These are phyloP conservation scores for Trichoderma simmonsii DNA, from an alignment of 2,329 filamentous ascomycete species.

Conservation along the genomic window DNA sequence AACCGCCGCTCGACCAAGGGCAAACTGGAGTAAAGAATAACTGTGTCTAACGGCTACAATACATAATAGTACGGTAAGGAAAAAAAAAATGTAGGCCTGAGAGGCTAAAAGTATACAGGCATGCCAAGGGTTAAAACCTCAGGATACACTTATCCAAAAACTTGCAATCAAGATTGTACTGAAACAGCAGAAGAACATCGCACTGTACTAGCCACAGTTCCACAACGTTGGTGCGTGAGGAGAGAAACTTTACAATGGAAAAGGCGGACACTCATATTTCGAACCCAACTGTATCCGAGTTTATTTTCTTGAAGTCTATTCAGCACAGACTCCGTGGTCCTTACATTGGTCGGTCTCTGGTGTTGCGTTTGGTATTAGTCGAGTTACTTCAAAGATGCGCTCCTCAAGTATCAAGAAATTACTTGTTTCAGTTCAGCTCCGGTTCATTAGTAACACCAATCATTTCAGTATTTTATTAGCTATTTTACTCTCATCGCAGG, in stretches of 20 bases:
- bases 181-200: background rate
- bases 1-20: background rate
- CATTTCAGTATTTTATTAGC: background rate
- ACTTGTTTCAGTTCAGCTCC: too few relatives aligned
- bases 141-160: too few relatives aligned
- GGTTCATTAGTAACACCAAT: background rate
- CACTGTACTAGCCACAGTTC: background rate
- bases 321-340: too few relatives aligned
- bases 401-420: background rate
- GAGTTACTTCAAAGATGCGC: too few relatives aligned
- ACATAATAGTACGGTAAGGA: background rate
- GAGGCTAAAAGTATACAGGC: background rate
- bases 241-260: background rate
- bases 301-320: too few relatives aligned
- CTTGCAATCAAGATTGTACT: too few relatives aligned
- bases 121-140: background rate
- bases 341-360: too few relatives aligned
- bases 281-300: background rate
- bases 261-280: background rate
- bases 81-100: background rate
- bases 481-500: background rate
- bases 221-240: background rate
- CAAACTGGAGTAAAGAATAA: background rate
- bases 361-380: too few relatives aligned
- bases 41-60: background rate